Percentiles rank a stretch among this genome's conserved stretches.
Evolutionary conservation across 495 filamentous ascomycete genomes (phyloP).

Genomic region (Margaritispora aquatica): DNA sequence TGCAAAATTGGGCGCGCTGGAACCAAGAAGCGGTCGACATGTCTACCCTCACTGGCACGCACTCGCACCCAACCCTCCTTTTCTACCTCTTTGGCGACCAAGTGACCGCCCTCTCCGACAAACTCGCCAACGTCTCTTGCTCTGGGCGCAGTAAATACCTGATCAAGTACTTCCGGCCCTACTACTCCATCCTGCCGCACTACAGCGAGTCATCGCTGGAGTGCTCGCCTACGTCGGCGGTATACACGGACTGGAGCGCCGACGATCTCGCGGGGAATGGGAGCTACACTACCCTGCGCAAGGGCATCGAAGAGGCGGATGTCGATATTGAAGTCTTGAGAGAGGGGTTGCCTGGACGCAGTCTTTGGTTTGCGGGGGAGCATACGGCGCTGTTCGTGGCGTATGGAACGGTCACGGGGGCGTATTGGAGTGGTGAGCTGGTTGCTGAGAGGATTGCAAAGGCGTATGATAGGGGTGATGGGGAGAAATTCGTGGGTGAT

Average conservation of each 20-base stretch:
- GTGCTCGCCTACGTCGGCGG: slow-evolving; percentile 56
- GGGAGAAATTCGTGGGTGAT: no score
- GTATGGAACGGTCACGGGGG: slow-evolving; percentile 80
- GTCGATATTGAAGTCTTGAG: slow-evolving; percentile 70
- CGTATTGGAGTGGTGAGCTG: slow-evolving; percentile 86
- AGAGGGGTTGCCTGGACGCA: slow-evolving; percentile 58
- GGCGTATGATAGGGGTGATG: slow-evolving; percentile 30
- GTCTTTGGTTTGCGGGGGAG: slow-evolving; percentile 89
- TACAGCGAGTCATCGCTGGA: slow-evolving; percentile 45
- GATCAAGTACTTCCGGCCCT: slow-evolving; percentile 60
- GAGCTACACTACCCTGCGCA: slow-evolving; percentile 87
- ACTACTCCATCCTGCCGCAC: slow-evolving; percentile 67
- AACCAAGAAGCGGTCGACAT: slow-evolving; percentile 77
- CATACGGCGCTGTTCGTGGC: slow-evolving; percentile 90
- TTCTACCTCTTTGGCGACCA: slow-evolving; percentile 82
- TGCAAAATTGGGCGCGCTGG: slow-evolving; percentile 61
- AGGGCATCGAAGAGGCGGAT: slow-evolving; percentile 64
- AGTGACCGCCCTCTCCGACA: slow-evolving; percentile 36
- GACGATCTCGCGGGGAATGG: slow-evolving; percentile 84
- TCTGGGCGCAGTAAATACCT: slow-evolving; percentile 39
- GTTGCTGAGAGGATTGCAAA: slow-evolving; percentile 50
- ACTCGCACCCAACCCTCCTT: slow-evolving; percentile 77
- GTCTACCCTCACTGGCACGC: slow-evolving; percentile 51
- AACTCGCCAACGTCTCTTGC: slow-evolving; percentile 24
- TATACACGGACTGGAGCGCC: slow-evolving; percentile 73